Percentiles rank a stretch among this genome's conserved stretches.
Evolutionary conservation across 345 rosid species (phyloP).

Genomic region (Moringa oleifera): DNA sequence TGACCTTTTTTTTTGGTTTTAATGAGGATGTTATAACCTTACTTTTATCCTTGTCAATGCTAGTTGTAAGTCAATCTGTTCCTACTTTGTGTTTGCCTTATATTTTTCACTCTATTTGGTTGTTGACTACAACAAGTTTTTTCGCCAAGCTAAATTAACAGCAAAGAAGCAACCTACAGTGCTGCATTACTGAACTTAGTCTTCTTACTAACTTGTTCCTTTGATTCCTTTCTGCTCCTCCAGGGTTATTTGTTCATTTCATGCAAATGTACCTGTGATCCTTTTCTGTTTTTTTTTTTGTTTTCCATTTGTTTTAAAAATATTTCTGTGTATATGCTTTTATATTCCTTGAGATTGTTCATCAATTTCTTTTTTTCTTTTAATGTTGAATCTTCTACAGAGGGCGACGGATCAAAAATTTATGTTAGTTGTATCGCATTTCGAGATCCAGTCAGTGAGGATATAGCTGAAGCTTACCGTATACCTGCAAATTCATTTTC

Average conservation of each 20-base stretch:
- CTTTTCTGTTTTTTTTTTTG: too few relatives aligned
- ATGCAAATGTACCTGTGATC: not conserved
- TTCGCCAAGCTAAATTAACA: not conserved
- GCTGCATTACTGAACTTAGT: not conserved
- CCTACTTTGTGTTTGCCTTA: not conserved
- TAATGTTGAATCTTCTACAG: conserved; percentile 30
- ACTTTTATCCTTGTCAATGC: not conserved
- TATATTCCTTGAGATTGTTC: not conserved
- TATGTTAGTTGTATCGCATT: conserved; percentile 93
- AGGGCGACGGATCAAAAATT: conserved; percentile 98
- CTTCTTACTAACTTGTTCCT: not conserved
- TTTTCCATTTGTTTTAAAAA: too few relatives aligned
- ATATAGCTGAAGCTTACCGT: conserved; percentile 86
- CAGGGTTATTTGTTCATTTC: not conserved
- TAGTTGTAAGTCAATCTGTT: not conserved
- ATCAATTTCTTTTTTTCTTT: too few relatives aligned
- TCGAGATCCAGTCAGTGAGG: conserved; percentile 94
- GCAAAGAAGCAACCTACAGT: not conserved
- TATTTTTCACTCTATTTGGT: not conserved
- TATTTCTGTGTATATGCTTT: not conserved
- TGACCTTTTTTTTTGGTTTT: too few relatives aligned
- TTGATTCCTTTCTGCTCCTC: not conserved
- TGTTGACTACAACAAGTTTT: not conserved
- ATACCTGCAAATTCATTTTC: conserved; percentile 77
- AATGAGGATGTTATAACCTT: too few relatives aligned